phyloP scores from a whole-genome alignment of 768 basidiomycete genomes.

The Lactarius psammicola region DNA sequence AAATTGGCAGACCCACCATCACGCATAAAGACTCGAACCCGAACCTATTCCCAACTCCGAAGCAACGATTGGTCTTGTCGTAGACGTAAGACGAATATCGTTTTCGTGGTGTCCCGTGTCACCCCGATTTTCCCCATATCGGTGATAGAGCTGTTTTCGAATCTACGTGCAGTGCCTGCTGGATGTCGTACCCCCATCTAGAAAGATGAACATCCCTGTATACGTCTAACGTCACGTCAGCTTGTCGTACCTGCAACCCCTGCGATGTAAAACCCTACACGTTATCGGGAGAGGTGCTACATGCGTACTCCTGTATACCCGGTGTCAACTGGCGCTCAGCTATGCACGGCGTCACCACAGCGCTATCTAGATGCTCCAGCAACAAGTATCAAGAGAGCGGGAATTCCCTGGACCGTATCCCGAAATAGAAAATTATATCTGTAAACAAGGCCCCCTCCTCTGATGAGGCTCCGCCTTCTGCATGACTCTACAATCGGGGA shows the following conservation, averaged over 20 bases:
- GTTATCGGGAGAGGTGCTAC: background rate
- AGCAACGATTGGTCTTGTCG: background rate
- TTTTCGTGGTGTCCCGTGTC: background rate
- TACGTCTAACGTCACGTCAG: background rate
- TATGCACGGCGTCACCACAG: background rate
- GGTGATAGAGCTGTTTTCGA: background rate
- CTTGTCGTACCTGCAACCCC: background rate
- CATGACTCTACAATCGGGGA: background rate
- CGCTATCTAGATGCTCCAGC: background rate
- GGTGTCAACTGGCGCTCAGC: background rate
- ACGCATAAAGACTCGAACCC: background rate
- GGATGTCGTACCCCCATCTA: background rate
- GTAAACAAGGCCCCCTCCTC: background rate
- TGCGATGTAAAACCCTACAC: background rate
- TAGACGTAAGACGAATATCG: background rate
- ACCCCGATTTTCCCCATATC: background rate
- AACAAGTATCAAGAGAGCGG: background rate
- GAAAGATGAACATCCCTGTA: background rate
- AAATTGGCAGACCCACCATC: too few species aligned
- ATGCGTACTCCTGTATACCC: background rate
- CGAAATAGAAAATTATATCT: background rate
- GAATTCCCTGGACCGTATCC: background rate
- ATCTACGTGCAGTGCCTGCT: background rate
- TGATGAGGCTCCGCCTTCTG: background rate
- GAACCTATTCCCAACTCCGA: background rate